Evolutionary conservation across 1,284 basidiomycete species (phyloP), one percentile per base, ranked within the genome.

Genomic region (Leccinum griseonigrum): DNA sequence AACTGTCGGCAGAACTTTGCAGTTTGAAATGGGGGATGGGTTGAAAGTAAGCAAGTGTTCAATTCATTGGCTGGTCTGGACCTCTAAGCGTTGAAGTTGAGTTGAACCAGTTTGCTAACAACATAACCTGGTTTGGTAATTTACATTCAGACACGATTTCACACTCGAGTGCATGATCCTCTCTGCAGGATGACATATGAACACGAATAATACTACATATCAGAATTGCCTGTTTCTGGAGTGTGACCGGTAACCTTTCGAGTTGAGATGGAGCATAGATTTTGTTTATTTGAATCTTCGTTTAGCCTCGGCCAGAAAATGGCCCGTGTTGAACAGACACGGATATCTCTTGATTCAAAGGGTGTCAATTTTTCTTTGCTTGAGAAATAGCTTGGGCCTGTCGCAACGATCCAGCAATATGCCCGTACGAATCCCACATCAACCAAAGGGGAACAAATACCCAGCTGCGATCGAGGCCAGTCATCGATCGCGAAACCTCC

Each of bases 391-490:
- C 72, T 63, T 85, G 83, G 1, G 70, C 67, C 7, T 73, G 64
- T 18, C 87, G 84, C 64, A 93, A 75, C 3, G 87, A 79, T 48
- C 75, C 71, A 4, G 86, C 81, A 63, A 93, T 90, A 63, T 87
- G 81, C 2, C 76, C 77, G 64, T 92, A 93, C 0, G 91, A 91
- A 69, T 92, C 87, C 65, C 80, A 78, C 87, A 93, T 87, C 59
- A 94, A 78, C 78, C 81, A 84, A 13, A 91, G 60, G 1, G 91
- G 92, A 65, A 93, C 81, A 59, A 84, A 68, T 13, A 94, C 90
- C 91, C 91, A 94, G 63, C 91, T 93, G 67, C 29, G 64, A 57
- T 60, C 46, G 38, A 56, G 22, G 60, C 60, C 32, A 69, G 22
- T 69, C 56, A 73, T 59, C 43, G 26, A 52, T 26, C 28, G n/a